Conservation (phyloP, 1,284 basidiomycete species). For the Pisolithus thermaeus region DNA sequence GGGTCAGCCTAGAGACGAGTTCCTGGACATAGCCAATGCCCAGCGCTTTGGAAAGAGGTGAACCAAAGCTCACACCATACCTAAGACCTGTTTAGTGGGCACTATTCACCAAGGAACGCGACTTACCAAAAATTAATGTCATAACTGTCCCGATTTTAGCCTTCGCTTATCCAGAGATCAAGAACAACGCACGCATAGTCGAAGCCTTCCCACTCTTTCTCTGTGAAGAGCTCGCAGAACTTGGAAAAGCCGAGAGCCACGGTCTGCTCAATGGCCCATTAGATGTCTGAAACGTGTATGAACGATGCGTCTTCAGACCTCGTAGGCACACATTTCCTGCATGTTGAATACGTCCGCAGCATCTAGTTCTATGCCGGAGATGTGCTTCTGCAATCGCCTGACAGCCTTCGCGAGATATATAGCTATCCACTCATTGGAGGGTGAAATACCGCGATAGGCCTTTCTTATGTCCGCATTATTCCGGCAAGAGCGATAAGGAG, state of each 20-base stretch:
- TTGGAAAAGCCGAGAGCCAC: conserved; percentile 81
- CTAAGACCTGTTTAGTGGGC: conserved; percentile 26
- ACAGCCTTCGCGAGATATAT: conserved; percentile 66
- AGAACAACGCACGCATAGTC: conserved; percentile 60
- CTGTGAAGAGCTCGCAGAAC: conserved; percentile 83
- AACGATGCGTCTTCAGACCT: conserved; percentile 38
- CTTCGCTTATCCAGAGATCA: not conserved
- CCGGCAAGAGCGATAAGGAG: conserved; percentile 63
- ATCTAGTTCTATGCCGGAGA: conserved; percentile 60
- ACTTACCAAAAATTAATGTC: conserved; percentile 49
- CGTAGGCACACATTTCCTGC: conserved; percentile 76
- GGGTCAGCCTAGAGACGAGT: conserved; percentile 71
- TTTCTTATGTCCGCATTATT: conserved; percentile 43
- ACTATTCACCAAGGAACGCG: not conserved
- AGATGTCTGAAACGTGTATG: not conserved
- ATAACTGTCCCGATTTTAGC: conserved; percentile 22
- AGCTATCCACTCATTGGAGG: conserved; percentile 53
- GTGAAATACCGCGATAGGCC: conserved; percentile 47
- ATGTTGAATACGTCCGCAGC: conserved; percentile 65
- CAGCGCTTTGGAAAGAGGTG: conserved; percentile 69
- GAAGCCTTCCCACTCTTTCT: conserved; percentile 83
- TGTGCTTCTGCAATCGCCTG: conserved; percentile 48
- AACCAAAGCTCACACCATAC: conserved; percentile 73
- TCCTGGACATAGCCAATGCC: conserved; percentile 86
- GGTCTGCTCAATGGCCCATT: conserved; percentile 43